Percentiles rank a stretch among this genome's conserved stretches.
These are phyloP conservation scores for Ilyonectria robusta DNA, from an alignment of 2,329 filamentous ascomycete genomes.

Conservation along the genomic window DNA sequence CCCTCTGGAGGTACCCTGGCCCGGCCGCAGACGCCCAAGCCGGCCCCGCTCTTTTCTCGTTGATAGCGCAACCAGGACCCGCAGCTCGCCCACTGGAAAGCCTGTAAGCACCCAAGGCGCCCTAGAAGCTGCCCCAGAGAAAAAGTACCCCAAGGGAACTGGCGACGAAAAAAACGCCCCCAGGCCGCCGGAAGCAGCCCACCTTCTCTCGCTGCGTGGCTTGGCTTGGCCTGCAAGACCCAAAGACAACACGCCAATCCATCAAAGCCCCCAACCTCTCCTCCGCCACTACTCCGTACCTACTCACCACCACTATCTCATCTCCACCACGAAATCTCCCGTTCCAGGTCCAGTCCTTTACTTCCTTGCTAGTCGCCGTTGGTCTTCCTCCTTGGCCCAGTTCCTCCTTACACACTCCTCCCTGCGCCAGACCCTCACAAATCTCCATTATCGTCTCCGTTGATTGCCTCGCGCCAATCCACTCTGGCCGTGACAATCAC, in stretches of 20 bases:
- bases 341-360: constrained; percentile 39
- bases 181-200: constrained; percentile 47
- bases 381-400: constrained; percentile 38
- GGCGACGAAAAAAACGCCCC: constrained; percentile 20
- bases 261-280: constrained; percentile 45
- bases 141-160: constrained; percentile 1
- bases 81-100: constrained; percentile 7
- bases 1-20: constrained; percentile 23
- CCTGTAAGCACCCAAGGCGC: background rate
- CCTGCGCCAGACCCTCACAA: constrained; percentile 35
- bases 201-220: constrained; percentile 33
- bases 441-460: constrained; percentile 44
- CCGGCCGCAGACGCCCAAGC: constrained; percentile 34
- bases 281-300: constrained; percentile 24
- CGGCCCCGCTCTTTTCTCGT: constrained; percentile 35
- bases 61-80: constrained; percentile 31
- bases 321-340: constrained; percentile 50
- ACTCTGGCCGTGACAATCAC: constrained; percentile 41
- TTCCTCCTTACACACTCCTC: constrained; percentile 38
- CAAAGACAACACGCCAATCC: constrained; percentile 15
- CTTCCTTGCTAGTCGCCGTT: constrained; percentile 50
- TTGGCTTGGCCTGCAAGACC: constrained; percentile 12
- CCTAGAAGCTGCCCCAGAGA: constrained; percentile 10
- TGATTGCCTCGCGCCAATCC: constrained; percentile 43
- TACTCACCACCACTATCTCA: constrained; percentile 20